These are phyloP conservation scores for Huntiella bhutanensis DNA, from an alignment of 2,329 filamentous ascomycete genomes.

Conservation along the genomic window DNA sequence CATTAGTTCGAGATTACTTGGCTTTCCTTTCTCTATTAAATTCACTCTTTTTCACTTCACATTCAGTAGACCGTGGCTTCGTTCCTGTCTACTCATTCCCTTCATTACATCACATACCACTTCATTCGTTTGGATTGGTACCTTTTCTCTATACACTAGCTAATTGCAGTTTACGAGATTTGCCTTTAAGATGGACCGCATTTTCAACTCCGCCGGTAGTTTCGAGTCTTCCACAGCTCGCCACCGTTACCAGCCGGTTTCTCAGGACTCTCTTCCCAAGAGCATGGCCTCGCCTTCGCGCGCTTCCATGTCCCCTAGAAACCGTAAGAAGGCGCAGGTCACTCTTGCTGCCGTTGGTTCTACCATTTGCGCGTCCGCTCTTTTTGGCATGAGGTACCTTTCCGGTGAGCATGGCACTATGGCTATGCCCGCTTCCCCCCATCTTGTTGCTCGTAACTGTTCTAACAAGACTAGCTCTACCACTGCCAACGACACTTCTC, in stretches of 20 bases:
- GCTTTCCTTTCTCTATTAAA: too few relatives aligned
- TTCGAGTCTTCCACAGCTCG: conserved; percentile 5
- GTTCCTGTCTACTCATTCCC: too few relatives aligned
- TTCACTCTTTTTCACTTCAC: too few relatives aligned
- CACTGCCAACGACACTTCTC: conserved; percentile 1
- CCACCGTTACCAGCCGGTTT: conserved; percentile 8
- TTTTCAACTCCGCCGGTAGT: conserved; percentile 1
- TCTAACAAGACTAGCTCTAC: not conserved
- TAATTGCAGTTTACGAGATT: conserved; percentile 1
- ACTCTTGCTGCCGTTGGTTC: conserved; percentile 1
- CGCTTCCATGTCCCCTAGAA: conserved; percentile 1
- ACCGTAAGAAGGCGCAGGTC: conserved; percentile 4
- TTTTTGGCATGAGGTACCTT: conserved; percentile 8
- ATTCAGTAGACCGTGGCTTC: too few relatives aligned
- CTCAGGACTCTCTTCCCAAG: not conserved
- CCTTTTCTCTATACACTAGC: conserved; percentile 17
- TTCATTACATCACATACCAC: too few relatives aligned
- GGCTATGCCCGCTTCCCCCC: not conserved
- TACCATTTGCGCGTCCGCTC: not conserved
- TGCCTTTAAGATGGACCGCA: conserved; percentile 7
- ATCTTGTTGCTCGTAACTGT: not conserved
- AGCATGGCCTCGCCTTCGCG: not conserved
- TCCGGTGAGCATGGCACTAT: not conserved
- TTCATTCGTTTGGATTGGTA: not conserved
- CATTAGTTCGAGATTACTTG: too few relatives aligned